A percentile compares a stretch with the other conserved stretches of the same genome.
These are phyloP conservation scores for Angophora floribunda DNA, from an alignment of 345 rosid genomes.

Conservation along the genomic window DNA sequence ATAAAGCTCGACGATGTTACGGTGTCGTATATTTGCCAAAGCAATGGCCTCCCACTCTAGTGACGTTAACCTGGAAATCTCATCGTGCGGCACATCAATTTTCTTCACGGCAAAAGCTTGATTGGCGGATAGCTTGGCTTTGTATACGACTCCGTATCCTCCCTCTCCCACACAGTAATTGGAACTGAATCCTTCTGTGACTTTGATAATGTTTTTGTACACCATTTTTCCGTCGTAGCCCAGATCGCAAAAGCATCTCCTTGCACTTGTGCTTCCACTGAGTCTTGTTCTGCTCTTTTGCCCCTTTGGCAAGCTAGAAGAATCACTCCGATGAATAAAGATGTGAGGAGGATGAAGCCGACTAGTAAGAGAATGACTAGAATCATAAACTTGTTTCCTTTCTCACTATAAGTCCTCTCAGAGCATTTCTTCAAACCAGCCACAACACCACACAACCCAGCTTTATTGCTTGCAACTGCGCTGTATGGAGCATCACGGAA, in stretches of 20 bases:
- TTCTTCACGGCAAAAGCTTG: not conserved
- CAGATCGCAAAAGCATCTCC: not conserved
- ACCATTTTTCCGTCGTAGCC: conserved; percentile 2
- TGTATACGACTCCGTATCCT: not conserved
- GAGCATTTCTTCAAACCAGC: not conserved
- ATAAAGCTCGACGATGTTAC: not conserved
- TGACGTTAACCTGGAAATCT: not conserved
- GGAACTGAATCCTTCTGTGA: not conserved
- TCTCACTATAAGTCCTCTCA: not conserved
- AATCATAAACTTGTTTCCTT: not conserved
- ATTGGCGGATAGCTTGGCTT: not conserved
- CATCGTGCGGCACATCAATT: not conserved
- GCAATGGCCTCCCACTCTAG: not conserved
- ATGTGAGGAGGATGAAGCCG: not conserved
- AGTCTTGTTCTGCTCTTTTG: not conserved
- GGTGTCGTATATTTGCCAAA: not conserved
- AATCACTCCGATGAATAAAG: not conserved
- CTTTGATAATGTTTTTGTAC: not conserved
- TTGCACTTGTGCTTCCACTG: too few species aligned
- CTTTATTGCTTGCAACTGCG: conserved; percentile 3
- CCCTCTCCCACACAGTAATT: not conserved
- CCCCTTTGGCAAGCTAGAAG: not conserved
- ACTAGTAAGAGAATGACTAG: not conserved
- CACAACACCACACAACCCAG: not conserved
- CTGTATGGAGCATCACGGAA: conserved; percentile 1